Percentiles rank a stretch among this genome's conserved stretches.
Evolutionary conservation across 1,284 basidiomycete species (phyloP).

Genomic region (Cystobasidium sp.): DNA sequence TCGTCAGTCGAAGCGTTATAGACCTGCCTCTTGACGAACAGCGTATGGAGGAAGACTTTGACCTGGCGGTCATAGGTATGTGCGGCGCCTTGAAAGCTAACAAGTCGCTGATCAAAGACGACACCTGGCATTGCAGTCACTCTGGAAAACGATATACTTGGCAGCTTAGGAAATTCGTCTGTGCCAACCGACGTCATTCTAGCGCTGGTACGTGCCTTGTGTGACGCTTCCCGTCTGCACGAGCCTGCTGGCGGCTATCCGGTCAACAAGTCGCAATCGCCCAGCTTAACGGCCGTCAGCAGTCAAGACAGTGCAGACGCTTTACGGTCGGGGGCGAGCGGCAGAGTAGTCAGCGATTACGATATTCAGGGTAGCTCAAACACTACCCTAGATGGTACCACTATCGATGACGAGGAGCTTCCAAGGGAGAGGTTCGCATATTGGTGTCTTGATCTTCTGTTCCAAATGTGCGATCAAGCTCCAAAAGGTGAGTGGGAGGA

Average conservation of each 20-base stretch:
- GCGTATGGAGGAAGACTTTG: slow-evolving; percentile 83
- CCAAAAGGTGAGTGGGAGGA: slow-evolving; percentile 70
- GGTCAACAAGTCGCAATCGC: not conserved
- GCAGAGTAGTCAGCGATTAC: not conserved
- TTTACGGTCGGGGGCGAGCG: not conserved
- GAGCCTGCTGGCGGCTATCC: slow-evolving; percentile 51
- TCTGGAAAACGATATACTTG: slow-evolving; percentile 77
- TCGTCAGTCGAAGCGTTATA: slow-evolving; percentile 58
- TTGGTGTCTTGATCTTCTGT: slow-evolving; percentile 90
- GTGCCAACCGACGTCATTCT: slow-evolving; percentile 75
- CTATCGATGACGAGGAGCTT: slow-evolving; percentile 64
- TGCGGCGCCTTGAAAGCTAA: no score
- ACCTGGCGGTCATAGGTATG: slow-evolving; percentile 74
- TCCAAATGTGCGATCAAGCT: slow-evolving; percentile 72
- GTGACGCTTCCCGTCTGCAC: slow-evolving; percentile 75
- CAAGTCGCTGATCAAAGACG: no score
- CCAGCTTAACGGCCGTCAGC: not conserved
- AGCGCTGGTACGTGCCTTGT: slow-evolving; percentile 72
- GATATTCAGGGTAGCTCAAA: not conserved
- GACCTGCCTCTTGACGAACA: slow-evolving; percentile 67
- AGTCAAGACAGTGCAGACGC: not conserved
- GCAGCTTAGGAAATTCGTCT: slow-evolving; percentile 69
- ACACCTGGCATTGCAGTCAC: no score
- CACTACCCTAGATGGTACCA: slow-evolving; percentile 62
- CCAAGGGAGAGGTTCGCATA: slow-evolving; percentile 84